Base-by-base conservation (phyloP, 2,329 filamentous ascomycete species). In the Escovopsis sp. region DNA sequence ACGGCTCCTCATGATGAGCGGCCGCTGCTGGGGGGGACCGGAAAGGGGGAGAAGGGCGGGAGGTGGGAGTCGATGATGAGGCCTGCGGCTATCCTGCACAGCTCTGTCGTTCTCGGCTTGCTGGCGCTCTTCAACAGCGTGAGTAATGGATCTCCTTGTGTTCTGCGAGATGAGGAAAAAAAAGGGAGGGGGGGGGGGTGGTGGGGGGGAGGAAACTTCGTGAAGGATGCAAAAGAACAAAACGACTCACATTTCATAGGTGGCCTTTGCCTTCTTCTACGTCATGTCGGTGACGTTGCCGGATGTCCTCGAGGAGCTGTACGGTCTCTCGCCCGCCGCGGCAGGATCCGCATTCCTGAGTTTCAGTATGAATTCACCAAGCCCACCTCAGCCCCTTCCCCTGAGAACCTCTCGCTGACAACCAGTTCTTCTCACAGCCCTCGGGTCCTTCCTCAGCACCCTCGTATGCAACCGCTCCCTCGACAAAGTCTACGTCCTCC, bases 201-300 rank as follows among this genome's bases (percentile, higher is more conserved):
- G n/a, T n/a, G n/a, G n/a, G n/a, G n/a, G n/a, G n/a, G n/a, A n/a
- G n/a, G n/a, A n/a, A n/a, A n/a, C n/a, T n/a, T n/a, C n/a, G n/a
- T n/a, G n/a, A n/a, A n/a, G n/a, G n/a, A n/a, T n/a, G n/a, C n/a
- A n/a, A n/a, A n/a, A n/a, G n/a, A n/a, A n/a, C n/a, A n/a, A n/a
- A n/a, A n/a, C n/a, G n/a, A n/a, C n/a, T n/a, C n/a, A n/a, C n/a
- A n/a, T n/a, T n/a, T n/a, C n/a, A n/a, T n/a, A n/a, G n/a, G n/a
- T n/a, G 12, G 52, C 58, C 1, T 74, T 70, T 42, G 58, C 65
- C 3, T 66, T 62, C 40, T 65, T 66, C 28, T 75, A 72, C 47
- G 52, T 72, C 36, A 57, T 72, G 43, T 62, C 65, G 33, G 68
- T 68, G 6, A 69, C 68, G 2, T 51, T 74, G 38, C 61, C 69